Conservation (phyloP, 768 basidiomycete species). For the Rubroboletus pulcherrimus region DNA sequence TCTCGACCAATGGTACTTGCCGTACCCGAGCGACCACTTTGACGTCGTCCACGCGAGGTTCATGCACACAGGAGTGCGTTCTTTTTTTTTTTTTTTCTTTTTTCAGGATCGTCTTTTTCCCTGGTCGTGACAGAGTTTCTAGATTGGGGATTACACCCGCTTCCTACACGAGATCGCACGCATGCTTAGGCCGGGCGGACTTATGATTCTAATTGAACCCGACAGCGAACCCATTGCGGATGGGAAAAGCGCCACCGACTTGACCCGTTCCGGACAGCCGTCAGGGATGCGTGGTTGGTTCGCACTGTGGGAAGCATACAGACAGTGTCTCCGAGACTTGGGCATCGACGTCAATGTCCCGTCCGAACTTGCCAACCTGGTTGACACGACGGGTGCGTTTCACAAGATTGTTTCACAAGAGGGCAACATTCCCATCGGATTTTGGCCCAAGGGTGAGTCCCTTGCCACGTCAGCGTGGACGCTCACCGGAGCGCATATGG, state of each 20-base stretch:
- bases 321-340: constrained; percentile 48
- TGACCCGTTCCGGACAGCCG: constrained; percentile 30
- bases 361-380: constrained; percentile 46
- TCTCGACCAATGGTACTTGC: constrained; percentile 54
- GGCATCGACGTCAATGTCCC: constrained; percentile 59
- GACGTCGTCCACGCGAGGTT: constrained; percentile 70
- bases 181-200: constrained; percentile 65
- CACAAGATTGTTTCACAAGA: constrained; percentile 53
- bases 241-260: constrained; percentile 38
- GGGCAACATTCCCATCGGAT: constrained; percentile 64
- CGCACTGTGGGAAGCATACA: constrained; percentile 60
- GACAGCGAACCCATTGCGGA: constrained; percentile 51
- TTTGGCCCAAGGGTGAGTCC: constrained; percentile 57
- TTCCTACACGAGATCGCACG: constrained; percentile 61
- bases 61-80: constrained; percentile 54
- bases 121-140: constrained; percentile 11
- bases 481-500: constrained; percentile 9
- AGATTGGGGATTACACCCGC: constrained; percentile 62
- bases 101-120: neutral
- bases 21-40: constrained; percentile 60
- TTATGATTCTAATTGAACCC: constrained; percentile 63
- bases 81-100: constrained; percentile 3
- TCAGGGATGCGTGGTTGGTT: constrained; percentile 56
- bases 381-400: constrained; percentile 48
- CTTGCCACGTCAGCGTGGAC: constrained; percentile 4